These are phyloP conservation scores for Globisporangium lucens DNA, from an alignment of 352 stramenopile species.

Conservation along the genomic window DNA sequence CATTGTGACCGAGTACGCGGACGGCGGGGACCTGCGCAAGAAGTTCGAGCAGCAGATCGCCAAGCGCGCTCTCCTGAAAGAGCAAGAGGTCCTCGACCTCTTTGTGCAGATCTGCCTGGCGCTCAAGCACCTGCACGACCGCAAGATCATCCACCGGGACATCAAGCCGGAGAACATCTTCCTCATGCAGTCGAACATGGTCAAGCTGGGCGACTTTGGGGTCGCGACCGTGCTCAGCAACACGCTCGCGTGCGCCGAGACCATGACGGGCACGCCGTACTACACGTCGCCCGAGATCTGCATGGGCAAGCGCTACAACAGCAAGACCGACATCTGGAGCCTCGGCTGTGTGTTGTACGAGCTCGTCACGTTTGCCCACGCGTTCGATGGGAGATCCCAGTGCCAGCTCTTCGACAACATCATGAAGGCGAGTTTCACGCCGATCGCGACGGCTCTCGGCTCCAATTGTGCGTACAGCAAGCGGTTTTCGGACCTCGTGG, in stretches of 20 bases:
- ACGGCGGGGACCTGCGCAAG: constrained; percentile 68
- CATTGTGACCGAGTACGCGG: constrained; percentile 85
- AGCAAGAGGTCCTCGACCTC: constrained; percentile 47
- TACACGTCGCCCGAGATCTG: constrained; percentile 95
- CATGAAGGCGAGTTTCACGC: constrained; percentile 26
- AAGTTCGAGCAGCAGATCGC: constrained; percentile 35
- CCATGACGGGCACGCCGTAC: constrained; percentile 82
- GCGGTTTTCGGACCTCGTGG: constrained; percentile 35
- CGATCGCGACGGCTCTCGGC: constrained; percentile 14
- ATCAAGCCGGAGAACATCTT: constrained; percentile 89
- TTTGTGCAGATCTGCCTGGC: constrained; percentile 75
- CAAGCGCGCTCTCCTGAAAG: constrained; percentile 20
- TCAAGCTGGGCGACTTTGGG: constrained; percentile 80
- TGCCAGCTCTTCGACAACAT: constrained; percentile 80
- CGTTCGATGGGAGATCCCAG: constrained; percentile 86
- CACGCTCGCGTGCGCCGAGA: constrained; percentile 69
- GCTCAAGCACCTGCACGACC: constrained; percentile 76
- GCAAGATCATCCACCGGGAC: constrained; percentile 87
- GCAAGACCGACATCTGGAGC: constrained; percentile 94
- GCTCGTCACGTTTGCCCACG: constrained; percentile 82
- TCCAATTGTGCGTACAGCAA: constrained; percentile 17
- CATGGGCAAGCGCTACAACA: constrained; percentile 89
- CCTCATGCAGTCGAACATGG: constrained; percentile 52
- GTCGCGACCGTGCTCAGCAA: constrained; percentile 73
- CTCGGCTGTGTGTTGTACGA: constrained; percentile 94